Evolutionary conservation across 352 stramenopile species (phyloP).

Genomic region (Globisporangium echinulatum): DNA sequence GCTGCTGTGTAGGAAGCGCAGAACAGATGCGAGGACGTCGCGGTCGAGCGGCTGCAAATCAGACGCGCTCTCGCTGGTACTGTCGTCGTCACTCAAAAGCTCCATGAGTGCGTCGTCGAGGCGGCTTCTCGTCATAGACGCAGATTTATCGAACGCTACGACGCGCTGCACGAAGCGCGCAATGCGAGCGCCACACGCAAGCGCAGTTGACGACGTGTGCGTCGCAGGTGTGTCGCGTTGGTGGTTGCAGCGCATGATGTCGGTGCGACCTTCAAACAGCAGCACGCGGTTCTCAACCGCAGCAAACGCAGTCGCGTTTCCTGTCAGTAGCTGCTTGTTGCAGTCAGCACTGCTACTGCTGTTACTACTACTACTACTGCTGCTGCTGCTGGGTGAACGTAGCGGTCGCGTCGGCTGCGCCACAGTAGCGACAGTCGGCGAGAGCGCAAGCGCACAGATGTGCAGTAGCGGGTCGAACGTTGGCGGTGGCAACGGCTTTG

Average conservation of each 20-base stretch:
- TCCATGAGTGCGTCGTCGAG: not conserved
- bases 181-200: not conserved
- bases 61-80: not conserved
- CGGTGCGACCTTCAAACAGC: slow-evolving; percentile 4
- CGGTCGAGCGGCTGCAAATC: not conserved
- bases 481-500: not conserved
- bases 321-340: not conserved
- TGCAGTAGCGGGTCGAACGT: slow-evolving; percentile 28
- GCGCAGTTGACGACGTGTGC: too few species aligned
- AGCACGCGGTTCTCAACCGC: slow-evolving; percentile 2
- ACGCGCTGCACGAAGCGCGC: not conserved
- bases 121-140: not conserved
- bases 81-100: not conserved
- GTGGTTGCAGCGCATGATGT: not conserved
- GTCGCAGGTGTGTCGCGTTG: too few species aligned
- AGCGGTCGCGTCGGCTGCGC: not conserved
- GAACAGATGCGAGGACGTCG: slow-evolving; percentile 2
- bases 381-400: too few species aligned
- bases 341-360: not conserved
- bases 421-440: slow-evolving; percentile 7
- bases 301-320: not conserved
- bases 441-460: slow-evolving; percentile 28
- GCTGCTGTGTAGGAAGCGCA: slow-evolving; percentile 4
- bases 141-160: not conserved
- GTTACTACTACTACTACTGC: too few species aligned